A percentile compares a stretch with the other conserved stretches of the same genome.
Conservation (phyloP, 164 flowering plant genomes). For the Stephania japonica region DNA sequence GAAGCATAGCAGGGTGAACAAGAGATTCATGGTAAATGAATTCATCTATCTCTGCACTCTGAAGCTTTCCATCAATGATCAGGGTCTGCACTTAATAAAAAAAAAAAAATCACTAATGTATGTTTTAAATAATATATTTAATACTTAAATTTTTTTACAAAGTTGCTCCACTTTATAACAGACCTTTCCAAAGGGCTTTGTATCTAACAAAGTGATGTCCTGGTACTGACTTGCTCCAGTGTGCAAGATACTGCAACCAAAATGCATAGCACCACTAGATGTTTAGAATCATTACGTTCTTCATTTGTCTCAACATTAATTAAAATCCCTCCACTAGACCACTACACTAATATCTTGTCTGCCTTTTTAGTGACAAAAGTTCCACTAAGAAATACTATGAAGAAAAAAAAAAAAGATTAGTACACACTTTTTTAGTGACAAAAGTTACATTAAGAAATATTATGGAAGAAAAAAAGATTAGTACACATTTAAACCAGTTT, state of each 20-base stretch:
- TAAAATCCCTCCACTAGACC: neutral
- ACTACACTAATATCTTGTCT: constrained; percentile 21
- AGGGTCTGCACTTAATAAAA: constrained; percentile 39
- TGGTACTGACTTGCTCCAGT: constrained; percentile 71
- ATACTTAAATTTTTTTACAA: neutral
- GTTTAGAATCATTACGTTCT: neutral
- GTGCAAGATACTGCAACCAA: constrained; percentile 59
- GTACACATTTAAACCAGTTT: neutral
- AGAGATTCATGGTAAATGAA: constrained; percentile 93
- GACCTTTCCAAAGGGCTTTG: constrained; percentile 94
- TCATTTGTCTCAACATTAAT: neutral
- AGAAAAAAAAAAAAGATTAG: neutral
- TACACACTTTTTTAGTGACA: constrained; percentile 35
- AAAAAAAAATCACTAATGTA: neutral
- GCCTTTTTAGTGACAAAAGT: constrained; percentile 30
- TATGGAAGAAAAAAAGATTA: neutral
- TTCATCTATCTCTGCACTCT: constrained; percentile 90
- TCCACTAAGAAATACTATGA: neutral
- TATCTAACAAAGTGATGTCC: constrained; percentile 83
- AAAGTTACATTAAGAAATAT: neutral
- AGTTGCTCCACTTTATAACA: neutral
- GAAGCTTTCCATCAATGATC: constrained; percentile 93
- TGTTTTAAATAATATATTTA: no score
- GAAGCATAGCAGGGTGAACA: constrained; percentile 86
- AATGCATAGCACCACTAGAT: neutral